Percentiles rank a stretch among this genome's conserved stretches.
These are phyloP conservation scores for Leishmania tropica DNA, from an alignment of 208 protist genomes.

Conservation along the genomic window DNA sequence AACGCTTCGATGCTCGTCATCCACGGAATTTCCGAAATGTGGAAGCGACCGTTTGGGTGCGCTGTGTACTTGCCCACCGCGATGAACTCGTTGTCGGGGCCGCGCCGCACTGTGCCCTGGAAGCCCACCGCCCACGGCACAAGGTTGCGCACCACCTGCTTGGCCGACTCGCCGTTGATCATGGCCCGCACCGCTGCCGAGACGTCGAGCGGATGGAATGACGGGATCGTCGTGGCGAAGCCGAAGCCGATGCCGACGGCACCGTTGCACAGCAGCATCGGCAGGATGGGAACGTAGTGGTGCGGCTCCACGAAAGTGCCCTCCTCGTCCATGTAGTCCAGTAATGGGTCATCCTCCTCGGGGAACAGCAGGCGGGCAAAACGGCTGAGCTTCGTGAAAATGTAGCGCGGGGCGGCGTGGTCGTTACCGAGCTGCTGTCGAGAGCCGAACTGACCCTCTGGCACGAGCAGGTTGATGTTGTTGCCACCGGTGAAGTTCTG, in stretches of 20 bases:
- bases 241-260: constrained; percentile 99
- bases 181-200: constrained; percentile 88
- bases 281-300: constrained; percentile 99
- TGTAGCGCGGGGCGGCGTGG: constrained; percentile 95
- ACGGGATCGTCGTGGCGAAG: constrained; percentile 93
- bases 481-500: constrained; percentile 99
- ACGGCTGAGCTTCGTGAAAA: constrained; percentile 95
- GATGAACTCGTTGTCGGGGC: constrained; percentile 71
- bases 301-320: constrained; percentile 98
- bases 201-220: constrained; percentile 97
- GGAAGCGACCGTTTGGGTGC: constrained; percentile 70
- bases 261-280: constrained; percentile 99
- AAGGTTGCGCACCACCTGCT: constrained; percentile 74
- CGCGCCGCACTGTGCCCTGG: constrained; percentile 82
- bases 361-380: constrained; percentile 97
- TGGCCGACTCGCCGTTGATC: constrained; percentile 84
- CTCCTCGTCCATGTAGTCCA: constrained; percentile 98
- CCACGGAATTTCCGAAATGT: constrained; percentile 79
- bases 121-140: constrained; percentile 98
- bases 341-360: constrained; percentile 96
- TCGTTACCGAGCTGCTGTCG: constrained; percentile 98
- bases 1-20: constrained; percentile 78
- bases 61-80: constrained; percentile 71
- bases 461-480: constrained; percentile 99
- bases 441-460: constrained; percentile 99